phyloP scores from a whole-genome alignment of 225 moss, liverwort and hornwort genomes.

The Bryum argenteum region DNA sequence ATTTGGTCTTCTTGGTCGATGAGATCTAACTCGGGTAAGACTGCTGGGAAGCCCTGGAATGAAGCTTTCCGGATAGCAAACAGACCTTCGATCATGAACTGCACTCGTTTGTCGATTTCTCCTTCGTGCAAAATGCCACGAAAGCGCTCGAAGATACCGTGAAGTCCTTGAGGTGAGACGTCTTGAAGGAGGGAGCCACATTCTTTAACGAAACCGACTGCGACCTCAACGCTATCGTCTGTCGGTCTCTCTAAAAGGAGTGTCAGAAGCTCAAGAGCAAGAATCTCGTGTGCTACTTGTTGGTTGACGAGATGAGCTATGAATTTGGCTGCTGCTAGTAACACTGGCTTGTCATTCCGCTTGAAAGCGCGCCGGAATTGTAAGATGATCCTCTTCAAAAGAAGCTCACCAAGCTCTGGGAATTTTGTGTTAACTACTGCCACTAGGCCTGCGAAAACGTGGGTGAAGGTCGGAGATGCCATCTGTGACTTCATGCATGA shows the following conservation, averaged over 20 bases:
- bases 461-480: slow-evolving; percentile 92
- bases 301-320: slow-evolving; percentile 89
- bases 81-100: slow-evolving; percentile 92
- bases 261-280: slow-evolving; percentile 81
- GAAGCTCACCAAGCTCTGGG: slow-evolving; percentile 80
- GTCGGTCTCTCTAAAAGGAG: slow-evolving; percentile 83
- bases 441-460: slow-evolving; percentile 80
- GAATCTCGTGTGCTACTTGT: slow-evolving; percentile 85
- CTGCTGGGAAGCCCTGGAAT: slow-evolving; percentile 85
- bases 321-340: slow-evolving; percentile 89
- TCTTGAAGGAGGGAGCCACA: slow-evolving; percentile 82
- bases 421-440: slow-evolving; percentile 94
- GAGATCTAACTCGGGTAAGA: slow-evolving; percentile 73
- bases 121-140: slow-evolving; percentile 81
- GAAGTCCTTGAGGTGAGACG: slow-evolving; percentile 79
- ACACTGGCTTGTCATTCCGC: slow-evolving; percentile 91
- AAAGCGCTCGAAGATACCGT: slow-evolving; percentile 88
- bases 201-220: slow-evolving; percentile 92
- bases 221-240: slow-evolving; percentile 94
- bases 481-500: slow-evolving; percentile 97
- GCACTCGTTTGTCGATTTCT: slow-evolving; percentile 87
- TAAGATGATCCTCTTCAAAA: slow-evolving; percentile 81
- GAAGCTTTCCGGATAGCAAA: slow-evolving; percentile 85
- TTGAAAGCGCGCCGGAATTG: slow-evolving; percentile 80
- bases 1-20: slow-evolving; percentile 89